Evolutionary conservation across 2,329 filamentous ascomycete genomes (phyloP).

Genomic region (Ophiocordyceps camponoti-floridani): DNA sequence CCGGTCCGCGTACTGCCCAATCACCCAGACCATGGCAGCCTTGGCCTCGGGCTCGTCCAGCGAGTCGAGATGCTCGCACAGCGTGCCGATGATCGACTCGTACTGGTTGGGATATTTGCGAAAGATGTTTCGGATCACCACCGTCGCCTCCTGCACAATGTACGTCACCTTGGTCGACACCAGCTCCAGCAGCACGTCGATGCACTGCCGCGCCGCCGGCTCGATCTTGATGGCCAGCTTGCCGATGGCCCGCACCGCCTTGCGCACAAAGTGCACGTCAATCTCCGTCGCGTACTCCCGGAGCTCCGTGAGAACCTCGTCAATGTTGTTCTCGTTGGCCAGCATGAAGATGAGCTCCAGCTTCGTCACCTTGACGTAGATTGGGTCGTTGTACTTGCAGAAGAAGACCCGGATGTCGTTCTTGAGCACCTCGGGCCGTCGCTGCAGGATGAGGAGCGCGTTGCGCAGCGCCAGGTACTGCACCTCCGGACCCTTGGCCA

Average conservation of each 20-base stretch:
- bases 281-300: constrained; percentile 97
- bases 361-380: constrained; percentile 98
- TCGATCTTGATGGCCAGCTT: constrained; percentile 99
- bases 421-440: constrained; percentile 77
- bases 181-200: constrained; percentile 78
- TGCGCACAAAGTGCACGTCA: constrained; percentile 95
- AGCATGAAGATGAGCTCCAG: constrained; percentile 98
- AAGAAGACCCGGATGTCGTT: constrained; percentile 99
- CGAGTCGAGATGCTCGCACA: constrained; percentile 92
- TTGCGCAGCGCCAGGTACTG: constrained; percentile 92
- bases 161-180: constrained; percentile 98
- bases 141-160: constrained; percentile 96
- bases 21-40: constrained; percentile 98
- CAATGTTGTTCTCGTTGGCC: constrained; percentile 86
- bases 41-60: constrained; percentile 96
- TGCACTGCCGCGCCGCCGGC: constrained; percentile 76
- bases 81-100: constrained; percentile 87
- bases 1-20: constrained; percentile 90
- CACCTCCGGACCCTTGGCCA: constrained; percentile 95
- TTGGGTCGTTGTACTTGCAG: constrained; percentile 99
- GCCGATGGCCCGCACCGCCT: constrained; percentile 91
- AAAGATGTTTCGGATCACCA: constrained; percentile 98
- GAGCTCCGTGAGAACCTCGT: constrained; percentile 83
- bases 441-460: constrained; percentile 80
- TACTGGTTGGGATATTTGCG: constrained; percentile 98